These are phyloP conservation scores for Agrocybe praecox DNA, from an alignment of 768 basidiomycete genomes.

Conservation along the genomic window DNA sequence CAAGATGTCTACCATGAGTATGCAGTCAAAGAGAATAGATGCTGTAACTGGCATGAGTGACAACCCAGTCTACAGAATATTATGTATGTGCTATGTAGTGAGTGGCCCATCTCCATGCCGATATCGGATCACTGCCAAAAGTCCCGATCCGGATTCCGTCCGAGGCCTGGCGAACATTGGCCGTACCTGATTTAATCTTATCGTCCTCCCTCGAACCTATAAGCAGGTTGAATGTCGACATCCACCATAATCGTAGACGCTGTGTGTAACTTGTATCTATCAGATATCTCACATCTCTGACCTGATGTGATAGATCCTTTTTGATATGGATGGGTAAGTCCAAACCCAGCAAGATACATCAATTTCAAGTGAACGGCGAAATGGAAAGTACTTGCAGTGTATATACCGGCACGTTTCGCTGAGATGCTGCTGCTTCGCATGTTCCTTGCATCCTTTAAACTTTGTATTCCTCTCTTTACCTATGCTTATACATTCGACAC, in stretches of 20 bases:
- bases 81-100: too few relatives aligned
- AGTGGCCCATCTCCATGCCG: neutral
- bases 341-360: too few relatives aligned
- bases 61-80: too few relatives aligned
- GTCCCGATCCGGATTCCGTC: neutral
- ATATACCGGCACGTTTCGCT: too few relatives aligned
- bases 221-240: constrained; percentile 26
- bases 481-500: neutral
- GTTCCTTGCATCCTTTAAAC: neutral
- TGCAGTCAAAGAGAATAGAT: too few relatives aligned
- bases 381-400: neutral
- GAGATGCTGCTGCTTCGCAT: neutral
- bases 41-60: too few relatives aligned
- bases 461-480: constrained; percentile 4
- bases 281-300: neutral
- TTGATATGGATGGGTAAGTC: constrained; percentile 71
- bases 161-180: neutral
- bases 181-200: neutral
- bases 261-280: constrained; percentile 36
- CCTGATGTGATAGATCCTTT: constrained; percentile 50
- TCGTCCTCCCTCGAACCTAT: neutral
- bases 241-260: constrained; percentile 49
- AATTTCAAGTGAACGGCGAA: too few relatives aligned
- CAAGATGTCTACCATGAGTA: too few relatives aligned
- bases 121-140: neutral